phyloP scores from a whole-genome alignment of 2,329 filamentous ascomycete species.

The Dactylellina parvicollis region DNA sequence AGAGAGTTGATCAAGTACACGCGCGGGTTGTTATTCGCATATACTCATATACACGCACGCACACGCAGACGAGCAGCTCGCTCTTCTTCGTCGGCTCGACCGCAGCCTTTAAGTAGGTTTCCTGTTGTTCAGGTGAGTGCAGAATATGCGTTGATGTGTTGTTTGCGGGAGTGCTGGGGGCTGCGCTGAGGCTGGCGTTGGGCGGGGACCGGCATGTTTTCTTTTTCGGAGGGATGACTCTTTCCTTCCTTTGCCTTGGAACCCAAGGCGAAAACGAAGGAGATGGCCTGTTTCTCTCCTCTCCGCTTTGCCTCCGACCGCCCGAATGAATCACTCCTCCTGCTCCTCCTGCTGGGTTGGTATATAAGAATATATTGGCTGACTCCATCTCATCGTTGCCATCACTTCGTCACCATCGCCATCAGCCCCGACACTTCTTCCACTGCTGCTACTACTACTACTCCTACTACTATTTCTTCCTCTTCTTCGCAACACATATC shows the following conservation, averaged over 20 bases:
- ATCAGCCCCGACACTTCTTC: slow-evolving; percentile 1
- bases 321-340: not conserved
- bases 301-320: slow-evolving; percentile 44
- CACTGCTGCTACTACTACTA: not conserved
- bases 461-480: not conserved
- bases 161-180: not conserved
- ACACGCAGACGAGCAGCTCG: not conserved
- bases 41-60: not conserved
- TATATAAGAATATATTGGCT: slow-evolving; percentile 27
- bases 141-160: not conserved
- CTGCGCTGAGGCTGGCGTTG: not conserved
- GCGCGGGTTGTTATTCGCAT: not conserved
- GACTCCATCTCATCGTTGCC: slow-evolving; percentile 7
- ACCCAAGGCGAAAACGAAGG: slow-evolving; percentile 18
- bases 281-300: too few relatives aligned
- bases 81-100: not conserved
- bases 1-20: not conserved
- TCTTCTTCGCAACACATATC: not conserved
- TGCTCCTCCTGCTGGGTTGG: not conserved
- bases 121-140: slow-evolving; percentile 2
- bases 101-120: slow-evolving; percentile 17
- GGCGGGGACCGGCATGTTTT: not conserved
- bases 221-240: not conserved
- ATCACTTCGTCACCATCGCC: not conserved
- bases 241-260: slow-evolving; percentile 3